These are phyloP conservation scores for Telopea speciosissima DNA, from an alignment of 177 flowering plant genomes.

Conservation along the genomic window DNA sequence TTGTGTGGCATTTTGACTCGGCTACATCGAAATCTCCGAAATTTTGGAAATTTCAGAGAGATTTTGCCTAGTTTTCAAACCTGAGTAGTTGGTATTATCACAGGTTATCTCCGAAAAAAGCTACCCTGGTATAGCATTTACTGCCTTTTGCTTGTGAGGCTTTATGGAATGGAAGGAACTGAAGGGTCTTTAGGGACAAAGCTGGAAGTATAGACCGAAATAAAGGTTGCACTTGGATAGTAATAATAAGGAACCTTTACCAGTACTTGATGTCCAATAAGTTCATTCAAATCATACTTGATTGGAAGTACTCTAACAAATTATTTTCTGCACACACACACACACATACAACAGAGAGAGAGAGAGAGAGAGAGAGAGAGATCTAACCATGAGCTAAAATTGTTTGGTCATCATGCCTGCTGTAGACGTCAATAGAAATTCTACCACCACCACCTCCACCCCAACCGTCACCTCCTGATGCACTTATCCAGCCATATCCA, in stretches of 20 bases:
- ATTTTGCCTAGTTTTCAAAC: no score
- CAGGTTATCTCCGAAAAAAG: no score
- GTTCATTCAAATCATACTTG: not conserved
- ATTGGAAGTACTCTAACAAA: not conserved
- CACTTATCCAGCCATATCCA: slow-evolving; percentile 81
- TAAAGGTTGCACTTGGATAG: not conserved
- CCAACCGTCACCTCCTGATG: slow-evolving; percentile 90
- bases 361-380: not conserved
- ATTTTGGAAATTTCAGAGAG: no score
- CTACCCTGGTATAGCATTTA: no score
- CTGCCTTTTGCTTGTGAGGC: no score
- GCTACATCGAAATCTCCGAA: no score
- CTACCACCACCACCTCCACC: slow-evolving; percentile 99
- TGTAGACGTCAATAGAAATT: slow-evolving; percentile 63
- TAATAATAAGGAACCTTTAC: not conserved
- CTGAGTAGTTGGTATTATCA: no score
- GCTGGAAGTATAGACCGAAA: not conserved
- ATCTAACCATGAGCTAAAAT: slow-evolving; percentile 73
- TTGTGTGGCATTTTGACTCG: no score
- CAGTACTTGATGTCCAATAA: not conserved
- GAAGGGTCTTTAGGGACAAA: not conserved
- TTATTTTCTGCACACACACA: not conserved
- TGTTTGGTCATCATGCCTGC: slow-evolving; percentile 74
- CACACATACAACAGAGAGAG: not conserved
- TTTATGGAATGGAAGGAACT: not conserved